Percentiles rank a stretch among this genome's conserved stretches.
phyloP scores from a whole-genome alignment of 139 green algal genomes.

The Coelastrella sp. region DNA sequence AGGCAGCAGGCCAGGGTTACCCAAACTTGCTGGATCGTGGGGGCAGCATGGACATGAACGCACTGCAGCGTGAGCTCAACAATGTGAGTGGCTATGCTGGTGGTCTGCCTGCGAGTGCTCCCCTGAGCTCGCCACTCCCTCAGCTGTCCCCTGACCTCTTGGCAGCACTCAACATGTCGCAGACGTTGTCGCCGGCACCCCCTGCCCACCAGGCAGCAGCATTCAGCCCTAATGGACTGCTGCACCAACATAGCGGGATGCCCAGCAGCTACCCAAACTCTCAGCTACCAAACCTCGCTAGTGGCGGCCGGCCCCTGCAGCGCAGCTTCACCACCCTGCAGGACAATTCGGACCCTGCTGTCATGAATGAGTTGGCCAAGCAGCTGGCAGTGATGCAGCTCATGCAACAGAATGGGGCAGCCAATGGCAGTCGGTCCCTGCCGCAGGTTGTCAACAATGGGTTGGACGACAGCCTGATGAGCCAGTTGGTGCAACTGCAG shows the following conservation, averaged over 20 bases:
- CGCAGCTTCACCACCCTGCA: not conserved
- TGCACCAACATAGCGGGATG: not conserved
- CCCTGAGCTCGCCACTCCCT: constrained; percentile 8
- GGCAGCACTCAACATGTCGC: constrained; percentile 23
- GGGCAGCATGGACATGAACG: constrained; percentile 23
- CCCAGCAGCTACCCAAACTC: not conserved
- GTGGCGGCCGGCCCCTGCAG: not conserved
- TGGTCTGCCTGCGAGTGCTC: not conserved
- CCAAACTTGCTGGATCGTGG: not conserved
- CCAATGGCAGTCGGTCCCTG: not conserved
- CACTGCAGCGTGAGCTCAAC: not conserved
- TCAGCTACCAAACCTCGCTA: not conserved
- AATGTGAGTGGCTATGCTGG: not conserved
- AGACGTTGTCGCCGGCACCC: not conserved
- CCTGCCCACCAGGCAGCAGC: not conserved
- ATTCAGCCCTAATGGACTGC: not conserved
- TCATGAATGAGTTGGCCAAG: not conserved
- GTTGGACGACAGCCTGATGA: not conserved
- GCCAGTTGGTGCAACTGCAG: not conserved
- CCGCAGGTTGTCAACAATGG: not conserved
- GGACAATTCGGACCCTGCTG: not conserved
- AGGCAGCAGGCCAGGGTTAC: constrained; percentile 1
- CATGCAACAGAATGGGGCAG: not conserved
- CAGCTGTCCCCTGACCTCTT: constrained; percentile 31
- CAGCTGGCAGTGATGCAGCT: constrained; percentile 34